Conservation (phyloP, 2,329 filamentous ascomycete genomes). For the Ilyonectria destructans region DNA sequence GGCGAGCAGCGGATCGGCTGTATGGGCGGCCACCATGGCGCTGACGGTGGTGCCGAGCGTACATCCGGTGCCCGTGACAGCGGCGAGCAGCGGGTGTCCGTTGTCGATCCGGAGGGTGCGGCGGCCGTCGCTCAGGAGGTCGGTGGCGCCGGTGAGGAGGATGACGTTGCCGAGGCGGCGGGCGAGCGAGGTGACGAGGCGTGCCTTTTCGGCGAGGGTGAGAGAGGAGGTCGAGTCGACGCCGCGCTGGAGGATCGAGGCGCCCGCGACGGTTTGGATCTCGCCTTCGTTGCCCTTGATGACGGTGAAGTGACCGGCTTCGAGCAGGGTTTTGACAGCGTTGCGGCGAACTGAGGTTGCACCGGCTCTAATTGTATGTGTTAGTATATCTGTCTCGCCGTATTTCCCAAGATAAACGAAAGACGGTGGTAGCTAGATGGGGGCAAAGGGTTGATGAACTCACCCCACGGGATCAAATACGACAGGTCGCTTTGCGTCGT, state of each 20-base stretch:
- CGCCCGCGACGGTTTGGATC: constrained; percentile 81
- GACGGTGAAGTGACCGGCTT: constrained; percentile 83
- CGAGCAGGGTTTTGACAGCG: constrained; percentile 81
- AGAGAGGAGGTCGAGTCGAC: constrained; percentile 83
- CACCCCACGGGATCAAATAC: constrained; percentile 91
- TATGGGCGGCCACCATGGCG: constrained; percentile 78
- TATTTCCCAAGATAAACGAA: background rate
- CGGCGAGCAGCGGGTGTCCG: constrained; percentile 80
- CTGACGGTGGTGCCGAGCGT: constrained; percentile 87
- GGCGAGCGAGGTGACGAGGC: constrained; percentile 78
- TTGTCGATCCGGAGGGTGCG: constrained; percentile 81
- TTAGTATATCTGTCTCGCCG: constrained; percentile 2
- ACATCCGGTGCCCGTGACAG: constrained; percentile 87
- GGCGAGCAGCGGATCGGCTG: constrained; percentile 79
- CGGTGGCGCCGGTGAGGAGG: constrained; percentile 85
- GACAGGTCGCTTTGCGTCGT: constrained; percentile 80
- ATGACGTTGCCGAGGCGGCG: constrained; percentile 80
- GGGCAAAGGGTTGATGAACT: constrained; percentile 45
- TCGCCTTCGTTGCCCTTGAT: constrained; percentile 97
- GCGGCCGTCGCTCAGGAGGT: constrained; percentile 83
- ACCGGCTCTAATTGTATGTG: constrained; percentile 71
- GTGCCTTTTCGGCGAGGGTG: constrained; percentile 68
- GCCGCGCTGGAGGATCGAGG: constrained; percentile 76
- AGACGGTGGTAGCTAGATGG: background rate
- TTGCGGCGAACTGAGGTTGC: constrained; percentile 82